Evolutionary conservation across 2,329 filamentous ascomycete species (phyloP).

Genomic region (Pseudocercospora eumusae): DNA sequence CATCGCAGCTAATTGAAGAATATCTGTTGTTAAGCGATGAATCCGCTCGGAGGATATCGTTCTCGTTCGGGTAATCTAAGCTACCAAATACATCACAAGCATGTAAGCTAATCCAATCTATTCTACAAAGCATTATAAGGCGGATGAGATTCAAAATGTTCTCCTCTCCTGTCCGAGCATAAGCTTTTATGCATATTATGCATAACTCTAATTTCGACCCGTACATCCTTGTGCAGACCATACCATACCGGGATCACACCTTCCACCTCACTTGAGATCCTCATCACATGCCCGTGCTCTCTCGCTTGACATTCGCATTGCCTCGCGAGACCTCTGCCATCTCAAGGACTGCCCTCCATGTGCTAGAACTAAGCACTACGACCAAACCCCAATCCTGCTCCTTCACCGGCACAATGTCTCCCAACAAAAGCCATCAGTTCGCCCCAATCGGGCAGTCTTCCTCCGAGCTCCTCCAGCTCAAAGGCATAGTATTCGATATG

Average conservation of each 20-base stretch:
- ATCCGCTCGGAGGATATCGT: no score
- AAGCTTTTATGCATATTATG: neutral
- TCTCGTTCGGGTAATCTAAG: no score
- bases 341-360: no score
- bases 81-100: neutral
- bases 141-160: neutral
- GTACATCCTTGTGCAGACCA: neutral
- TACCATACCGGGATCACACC: neutral
- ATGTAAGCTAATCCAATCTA: neutral
- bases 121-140: neutral
- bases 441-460: constrained; percentile 48
- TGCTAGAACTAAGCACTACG: neutral
- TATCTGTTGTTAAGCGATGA: neutral
- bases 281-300: neutral
- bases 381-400: neutral
- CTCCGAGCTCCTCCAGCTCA: constrained; percentile 47
- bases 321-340: neutral
- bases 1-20: neutral
- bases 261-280: neutral
- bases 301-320: no score
- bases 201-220: neutral
- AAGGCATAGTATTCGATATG: constrained; percentile 81
- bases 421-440: constrained; percentile 41
- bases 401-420: constrained; percentile 3
- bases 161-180: neutral